Evolutionary conservation across 2,329 filamentous ascomycete genomes (phyloP).

Genomic region (Dothistroma pini): DNA sequence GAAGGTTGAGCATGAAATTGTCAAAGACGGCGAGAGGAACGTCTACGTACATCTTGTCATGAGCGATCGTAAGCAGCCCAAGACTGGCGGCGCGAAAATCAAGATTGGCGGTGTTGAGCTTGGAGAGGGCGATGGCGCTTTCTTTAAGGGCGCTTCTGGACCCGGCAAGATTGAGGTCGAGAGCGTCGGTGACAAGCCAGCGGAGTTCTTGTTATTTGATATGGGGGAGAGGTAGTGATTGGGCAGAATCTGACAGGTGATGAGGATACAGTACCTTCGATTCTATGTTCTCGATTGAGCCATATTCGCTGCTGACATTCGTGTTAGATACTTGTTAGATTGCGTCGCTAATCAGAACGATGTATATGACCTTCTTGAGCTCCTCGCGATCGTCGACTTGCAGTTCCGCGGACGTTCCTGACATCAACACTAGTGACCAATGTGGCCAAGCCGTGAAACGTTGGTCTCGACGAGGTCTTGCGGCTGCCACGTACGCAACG

Average conservation of each 20-base stretch:
- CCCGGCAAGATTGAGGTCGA: constrained; percentile 45
- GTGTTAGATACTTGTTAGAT: background rate
- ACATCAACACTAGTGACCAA: too few species aligned
- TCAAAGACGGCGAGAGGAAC: constrained; percentile 62
- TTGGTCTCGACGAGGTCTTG: too few species aligned
- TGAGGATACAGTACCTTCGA: background rate
- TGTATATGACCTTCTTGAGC: too few species aligned
- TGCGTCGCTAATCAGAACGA: too few species aligned
- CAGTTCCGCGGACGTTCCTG: too few species aligned
- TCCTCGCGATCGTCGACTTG: too few species aligned
- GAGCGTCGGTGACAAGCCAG: constrained; percentile 45
- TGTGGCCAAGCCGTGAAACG: too few species aligned
- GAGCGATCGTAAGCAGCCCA: constrained; percentile 53
- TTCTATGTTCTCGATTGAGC: background rate
- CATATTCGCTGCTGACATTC: background rate
- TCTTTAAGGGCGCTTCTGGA: constrained; percentile 55
- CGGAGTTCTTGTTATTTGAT: constrained; percentile 50
- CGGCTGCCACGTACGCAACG: too few species aligned
- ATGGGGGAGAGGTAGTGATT: constrained; percentile 37
- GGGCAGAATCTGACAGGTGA: background rate
- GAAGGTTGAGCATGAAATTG: constrained; percentile 69
- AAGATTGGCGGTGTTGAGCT: constrained; percentile 64
- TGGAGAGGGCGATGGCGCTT: constrained; percentile 76
- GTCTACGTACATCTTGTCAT: constrained; percentile 79
- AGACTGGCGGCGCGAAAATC: constrained; percentile 69